These are phyloP conservation scores for Pyrenophora graminea DNA, from an alignment of 2,329 filamentous ascomycete genomes.

Conservation along the genomic window DNA sequence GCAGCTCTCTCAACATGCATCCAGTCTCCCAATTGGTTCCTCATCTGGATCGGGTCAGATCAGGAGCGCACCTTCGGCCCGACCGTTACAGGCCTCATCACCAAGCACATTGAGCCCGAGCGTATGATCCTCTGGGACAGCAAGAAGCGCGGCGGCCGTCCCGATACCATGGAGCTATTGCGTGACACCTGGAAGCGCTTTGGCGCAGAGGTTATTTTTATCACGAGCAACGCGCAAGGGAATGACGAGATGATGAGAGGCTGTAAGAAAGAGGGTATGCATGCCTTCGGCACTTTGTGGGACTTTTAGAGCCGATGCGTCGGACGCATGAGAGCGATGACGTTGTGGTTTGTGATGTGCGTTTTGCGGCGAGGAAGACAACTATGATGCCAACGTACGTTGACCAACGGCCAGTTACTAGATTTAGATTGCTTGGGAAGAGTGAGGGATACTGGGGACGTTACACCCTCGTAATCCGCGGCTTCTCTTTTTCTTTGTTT, in stretches of 20 bases:
- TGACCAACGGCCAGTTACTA: no score
- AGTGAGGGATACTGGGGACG: no score
- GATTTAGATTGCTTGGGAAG: no score
- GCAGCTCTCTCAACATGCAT: slow-evolving; percentile 44
- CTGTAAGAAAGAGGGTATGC: slow-evolving; percentile 36
- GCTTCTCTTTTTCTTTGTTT: no score
- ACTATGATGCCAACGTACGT: no score
- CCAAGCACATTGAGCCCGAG: slow-evolving; percentile 41
- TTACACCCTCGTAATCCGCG: no score
- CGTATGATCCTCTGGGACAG: slow-evolving; percentile 46
- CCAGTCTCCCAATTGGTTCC: slow-evolving; percentile 42
- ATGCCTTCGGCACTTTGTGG: slow-evolving; percentile 44
- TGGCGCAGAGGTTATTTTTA: slow-evolving; percentile 44
- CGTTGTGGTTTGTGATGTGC: no score
- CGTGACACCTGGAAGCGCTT: slow-evolving; percentile 41
- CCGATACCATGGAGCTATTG: slow-evolving; percentile 39
- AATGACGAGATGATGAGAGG: slow-evolving; percentile 47
- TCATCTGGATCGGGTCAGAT: slow-evolving; percentile 46
- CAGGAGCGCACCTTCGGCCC: slow-evolving; percentile 44
- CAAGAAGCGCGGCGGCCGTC: slow-evolving; percentile 41
- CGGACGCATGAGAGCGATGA: no score
- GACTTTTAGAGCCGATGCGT: slow-evolving; percentile 28
- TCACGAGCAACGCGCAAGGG: slow-evolving; percentile 42
- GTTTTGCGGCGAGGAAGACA: no score
- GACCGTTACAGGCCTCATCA: slow-evolving; percentile 39